Base-by-base conservation (phyloP, 2,329 filamentous ascomycete genomes). In the Aspergillus sojae region DNA sequence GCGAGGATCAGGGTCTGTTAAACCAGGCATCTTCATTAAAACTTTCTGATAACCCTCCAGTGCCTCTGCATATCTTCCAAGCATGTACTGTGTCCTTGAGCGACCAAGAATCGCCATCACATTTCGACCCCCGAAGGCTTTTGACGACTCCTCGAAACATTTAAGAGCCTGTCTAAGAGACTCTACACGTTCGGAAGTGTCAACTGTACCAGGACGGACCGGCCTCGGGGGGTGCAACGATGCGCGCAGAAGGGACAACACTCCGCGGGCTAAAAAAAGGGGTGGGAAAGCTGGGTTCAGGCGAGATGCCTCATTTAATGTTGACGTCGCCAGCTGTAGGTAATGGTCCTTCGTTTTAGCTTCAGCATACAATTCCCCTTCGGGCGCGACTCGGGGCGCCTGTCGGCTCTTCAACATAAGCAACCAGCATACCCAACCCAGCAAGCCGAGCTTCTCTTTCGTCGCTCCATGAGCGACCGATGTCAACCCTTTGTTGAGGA, bases 211-310 rank as follows among this genome's bases (percentile, higher is more conserved):
- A 10, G 86, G 84, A 6, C 86, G 85, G 5, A 85, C 82, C 1
- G 86, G 80, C 70, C 92, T 93, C 2, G 91, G 92, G 0, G 88
- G 86, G 73, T 93, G 91, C 19, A 96, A 82, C 0, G 95, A 97
- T 34, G 96, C 93, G 72, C 92, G 91, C 26, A 99, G 86, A 9
- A 99, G 88, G 63, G 92, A 90, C 50, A 98, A 84, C 39, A 97
- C 94, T 61, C 95, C 95, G 52, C 94, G 90, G 23, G 94, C 94
- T 57, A 99, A 87, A 74, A 94, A 96, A 1, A 98, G 87, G 41
- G 95, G 94, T 6, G 94, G 91, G 69, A 96, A 97, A 0, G 92
- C 90, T 11, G 95, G 94, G 76, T 95, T 97, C 74, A 98, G 91
- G 64, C 94, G 89, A 23, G 92, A 92, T n/a, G 95, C 94, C 72